Conservation (phyloP, 345 rosid species). For the Populus deltoides region DNA sequence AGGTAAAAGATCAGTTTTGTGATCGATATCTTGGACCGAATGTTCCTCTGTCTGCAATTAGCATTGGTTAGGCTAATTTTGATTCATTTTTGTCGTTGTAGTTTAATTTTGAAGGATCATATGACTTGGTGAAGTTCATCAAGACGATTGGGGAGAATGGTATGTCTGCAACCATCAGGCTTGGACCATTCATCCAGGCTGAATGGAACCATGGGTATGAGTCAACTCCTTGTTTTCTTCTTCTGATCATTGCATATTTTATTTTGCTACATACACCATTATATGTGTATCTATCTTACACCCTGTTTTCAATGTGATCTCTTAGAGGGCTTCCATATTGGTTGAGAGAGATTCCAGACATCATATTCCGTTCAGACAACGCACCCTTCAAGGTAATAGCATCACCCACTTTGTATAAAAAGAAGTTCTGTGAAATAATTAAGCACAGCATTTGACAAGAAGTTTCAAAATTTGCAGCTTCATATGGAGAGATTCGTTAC, state of each 20-base stretch:
- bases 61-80: not conserved
- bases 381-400: constrained; percentile 68
- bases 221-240: not conserved
- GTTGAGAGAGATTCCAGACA: constrained; percentile 67
- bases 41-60: not conserved
- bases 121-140: constrained; percentile 74
- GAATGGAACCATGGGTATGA: constrained; percentile 97
- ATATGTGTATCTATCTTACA: not conserved
- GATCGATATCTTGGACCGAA: not conserved
- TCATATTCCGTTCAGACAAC: constrained; percentile 73
- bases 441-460: not conserved
- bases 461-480: constrained; percentile 29
- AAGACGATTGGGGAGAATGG: constrained; percentile 51
- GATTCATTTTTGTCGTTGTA: constrained; percentile 20
- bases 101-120: constrained; percentile 66
- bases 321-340: constrained; percentile 87
- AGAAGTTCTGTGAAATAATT: too few species aligned
- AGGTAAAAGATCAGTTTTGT: constrained; percentile 25
- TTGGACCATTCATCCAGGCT: constrained; percentile 93
- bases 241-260: not conserved
- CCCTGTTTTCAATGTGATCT: not conserved
- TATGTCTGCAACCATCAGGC: constrained; percentile 60
- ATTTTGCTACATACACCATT: not conserved
- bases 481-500: constrained; percentile 56
- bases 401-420: not conserved